Base-by-base conservation (phyloP, 441 rosid species). In the Adansonia madagascariensis region DNA sequence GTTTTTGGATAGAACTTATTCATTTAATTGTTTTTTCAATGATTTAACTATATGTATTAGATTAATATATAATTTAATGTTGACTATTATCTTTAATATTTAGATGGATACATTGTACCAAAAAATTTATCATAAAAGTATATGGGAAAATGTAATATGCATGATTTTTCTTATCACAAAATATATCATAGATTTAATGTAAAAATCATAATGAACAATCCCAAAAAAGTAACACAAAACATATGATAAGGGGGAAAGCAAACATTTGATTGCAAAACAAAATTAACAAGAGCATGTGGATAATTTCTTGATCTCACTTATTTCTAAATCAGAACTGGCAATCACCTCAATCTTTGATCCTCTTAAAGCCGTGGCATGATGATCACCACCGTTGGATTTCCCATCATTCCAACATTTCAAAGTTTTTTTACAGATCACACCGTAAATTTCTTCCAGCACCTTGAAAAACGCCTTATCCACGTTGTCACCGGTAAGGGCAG, bases 291-390 rank as follows among this genome's bases (percentile, higher is more conserved):
- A 87, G 77, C 98, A 93, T 15, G 92, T 27, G 31, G 93, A 82
- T 55, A 79, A 63, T 46, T 87, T 87, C 80, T 84, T 86, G 81
- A 86, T 81, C 81, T 91, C 88, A 57, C 88, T 86, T 6, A 83
- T 86, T 81, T 90, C 94, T 77, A 89, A 81, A 76, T 88, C 98
- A 73, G 85, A 76, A 53, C 87, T 89, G 3, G 88, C 70, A 8
- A 89, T 82, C 39, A 89, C 85, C 77, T 93, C 91, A 46, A 91
- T 89, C 83, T 86, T 88, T 20, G 91, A 85, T 18, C 98, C 98
- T 22, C 80, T 84, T 41, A 89, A 89, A 75, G 43, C 71, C n/a
- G 68, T 43, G 9, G 77, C 75, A 31, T 31, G 35, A 53, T 43
- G 44, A 43, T 81, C 74, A 20, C 63, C 80, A 35, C 86, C 85